phyloP scores from a whole-genome alignment of 495 filamentous ascomycete genomes.

The Xylaria sp. region DNA sequence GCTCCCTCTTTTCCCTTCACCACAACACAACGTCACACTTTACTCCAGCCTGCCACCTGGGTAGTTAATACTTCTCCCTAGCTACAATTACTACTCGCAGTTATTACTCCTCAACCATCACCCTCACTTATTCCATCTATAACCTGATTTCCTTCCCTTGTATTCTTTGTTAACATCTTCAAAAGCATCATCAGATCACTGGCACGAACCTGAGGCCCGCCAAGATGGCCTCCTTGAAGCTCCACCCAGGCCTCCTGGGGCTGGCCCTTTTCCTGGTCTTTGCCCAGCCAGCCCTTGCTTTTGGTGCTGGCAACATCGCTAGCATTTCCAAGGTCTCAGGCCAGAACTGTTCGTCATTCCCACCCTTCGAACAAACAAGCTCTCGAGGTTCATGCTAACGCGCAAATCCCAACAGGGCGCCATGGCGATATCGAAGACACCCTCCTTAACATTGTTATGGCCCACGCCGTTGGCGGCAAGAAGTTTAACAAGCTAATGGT shows the following conservation, averaged over 20 bases:
- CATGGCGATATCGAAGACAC: constrained; percentile 97
- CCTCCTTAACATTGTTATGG: constrained; percentile 75
- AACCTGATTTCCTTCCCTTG: not conserved
- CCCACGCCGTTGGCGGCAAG: constrained; percentile 77
- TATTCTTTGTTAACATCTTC: not conserved
- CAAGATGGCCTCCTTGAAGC: constrained; percentile 49
- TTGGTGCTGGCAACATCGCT: constrained; percentile 88
- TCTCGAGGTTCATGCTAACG: constrained; percentile 1
- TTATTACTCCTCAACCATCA: not conserved
- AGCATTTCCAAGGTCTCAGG: constrained; percentile 79
- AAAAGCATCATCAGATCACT: not conserved
- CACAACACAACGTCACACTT: constrained; percentile 7
- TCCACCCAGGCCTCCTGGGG: constrained; percentile 51
- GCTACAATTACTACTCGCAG: no score
- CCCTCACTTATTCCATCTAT: not conserved
- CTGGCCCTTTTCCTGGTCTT: constrained; percentile 53
- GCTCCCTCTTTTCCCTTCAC: not conserved
- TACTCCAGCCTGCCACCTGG: not conserved
- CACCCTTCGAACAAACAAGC: not conserved
- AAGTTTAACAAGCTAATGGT: constrained; percentile 89
- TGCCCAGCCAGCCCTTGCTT: constrained; percentile 72
- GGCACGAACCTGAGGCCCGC: not conserved
- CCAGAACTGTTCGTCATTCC: constrained; percentile 66
- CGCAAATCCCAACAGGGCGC: constrained; percentile 62
- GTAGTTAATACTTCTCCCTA: not conserved